phyloP scores from a whole-genome alignment of 2,329 filamentous ascomycete species.

The Xylaria sp. region DNA sequence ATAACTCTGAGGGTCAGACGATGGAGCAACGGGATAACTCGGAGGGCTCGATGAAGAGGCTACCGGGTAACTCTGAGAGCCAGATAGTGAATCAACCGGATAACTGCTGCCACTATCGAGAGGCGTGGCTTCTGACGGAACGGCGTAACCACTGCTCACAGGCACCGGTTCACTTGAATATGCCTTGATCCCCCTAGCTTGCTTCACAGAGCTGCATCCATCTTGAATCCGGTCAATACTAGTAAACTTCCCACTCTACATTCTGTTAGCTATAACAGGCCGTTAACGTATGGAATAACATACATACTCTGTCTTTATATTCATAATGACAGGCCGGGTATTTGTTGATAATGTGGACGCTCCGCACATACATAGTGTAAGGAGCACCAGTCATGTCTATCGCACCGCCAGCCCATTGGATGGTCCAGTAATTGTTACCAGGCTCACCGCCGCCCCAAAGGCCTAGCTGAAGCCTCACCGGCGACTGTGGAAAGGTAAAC shows the following conservation, averaged over 20 bases:
- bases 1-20: not conserved
- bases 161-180: not conserved
- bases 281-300: not conserved
- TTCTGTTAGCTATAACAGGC: conserved; percentile 15
- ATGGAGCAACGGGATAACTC: not conserved
- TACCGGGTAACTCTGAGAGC: too few species aligned
- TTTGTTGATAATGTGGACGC: conserved; percentile 33
- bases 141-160: not conserved
- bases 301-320: conserved; percentile 29
- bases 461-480: conserved; percentile 32
- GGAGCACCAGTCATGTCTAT: conserved; percentile 27
- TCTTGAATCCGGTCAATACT: conserved; percentile 27
- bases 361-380: conserved; percentile 31
- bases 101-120: not conserved
- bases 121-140: not conserved
- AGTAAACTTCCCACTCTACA: conserved; percentile 24
- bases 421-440: conserved; percentile 28
- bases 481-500: conserved; percentile 29
- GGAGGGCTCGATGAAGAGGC: not conserved
- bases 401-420: conserved; percentile 31
- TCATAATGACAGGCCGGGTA: conserved; percentile 31
- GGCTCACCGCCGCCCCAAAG: conserved; percentile 32
- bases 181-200: conserved; percentile 14
- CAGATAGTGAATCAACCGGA: not conserved
- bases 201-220: conserved; percentile 19